Percentiles rank a stretch among this genome's conserved stretches.
These are phyloP conservation scores for Pseudotsuga menziesii DNA, from an alignment of 75 land plant species.

Conservation along the genomic window DNA sequence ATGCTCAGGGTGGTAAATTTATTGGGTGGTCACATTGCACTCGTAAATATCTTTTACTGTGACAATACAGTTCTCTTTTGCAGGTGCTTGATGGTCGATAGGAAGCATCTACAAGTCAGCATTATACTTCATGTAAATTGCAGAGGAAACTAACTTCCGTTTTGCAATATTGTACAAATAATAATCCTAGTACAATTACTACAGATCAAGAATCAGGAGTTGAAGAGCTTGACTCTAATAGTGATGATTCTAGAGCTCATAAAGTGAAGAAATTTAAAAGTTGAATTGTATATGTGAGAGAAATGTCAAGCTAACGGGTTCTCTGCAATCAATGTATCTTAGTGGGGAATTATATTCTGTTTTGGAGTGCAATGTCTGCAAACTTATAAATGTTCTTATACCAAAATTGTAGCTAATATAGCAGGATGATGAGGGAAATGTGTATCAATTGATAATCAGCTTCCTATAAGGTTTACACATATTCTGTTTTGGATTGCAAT, in stretches of 20 bases:
- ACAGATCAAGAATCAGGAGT: neutral
- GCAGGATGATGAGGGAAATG: neutral
- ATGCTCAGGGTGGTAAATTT: neutral
- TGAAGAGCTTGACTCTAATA: neutral
- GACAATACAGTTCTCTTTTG: neutral
- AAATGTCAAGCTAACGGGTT: neutral
- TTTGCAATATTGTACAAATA: slow-evolving; percentile 17
- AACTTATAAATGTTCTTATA: neutral
- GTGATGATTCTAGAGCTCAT: neutral
- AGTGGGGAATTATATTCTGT: neutral
- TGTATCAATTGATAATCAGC: neutral
- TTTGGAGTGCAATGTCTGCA: neutral
- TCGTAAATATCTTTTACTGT: neutral
- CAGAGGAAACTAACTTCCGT: slow-evolving; percentile 35
- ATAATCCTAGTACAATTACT: neutral
- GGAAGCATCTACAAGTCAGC: slow-evolving; percentile 36
- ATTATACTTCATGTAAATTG: slow-evolving; percentile 23
- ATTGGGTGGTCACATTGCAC: neutral
- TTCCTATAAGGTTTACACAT: too few relatives aligned
- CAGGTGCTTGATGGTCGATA: slow-evolving; percentile 86
- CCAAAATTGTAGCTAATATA: neutral
- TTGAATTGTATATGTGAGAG: neutral
- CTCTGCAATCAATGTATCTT: neutral
- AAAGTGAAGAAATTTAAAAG: neutral
- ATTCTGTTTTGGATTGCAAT: too few relatives aligned